These are phyloP conservation scores for Cladosporium sp. DNA, from an alignment of 2,329 filamentous ascomycete species.

Conservation along the genomic window DNA sequence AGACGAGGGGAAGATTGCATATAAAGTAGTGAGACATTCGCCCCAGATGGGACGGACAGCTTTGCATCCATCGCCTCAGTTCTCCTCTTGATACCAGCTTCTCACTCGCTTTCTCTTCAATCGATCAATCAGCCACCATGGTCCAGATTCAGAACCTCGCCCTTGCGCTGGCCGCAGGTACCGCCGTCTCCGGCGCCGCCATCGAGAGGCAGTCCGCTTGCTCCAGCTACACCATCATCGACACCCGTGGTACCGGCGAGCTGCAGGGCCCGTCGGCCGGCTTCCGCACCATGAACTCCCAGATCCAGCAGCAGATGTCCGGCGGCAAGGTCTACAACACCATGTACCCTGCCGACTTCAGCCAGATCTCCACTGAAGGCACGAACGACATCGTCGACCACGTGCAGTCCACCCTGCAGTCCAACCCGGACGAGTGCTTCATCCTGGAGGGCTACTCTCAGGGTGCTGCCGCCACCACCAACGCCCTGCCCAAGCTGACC, in stretches of 20 bases:
- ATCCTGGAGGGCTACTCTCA: constrained; percentile 35
- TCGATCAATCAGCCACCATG: neutral
- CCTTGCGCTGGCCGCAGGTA: neutral
- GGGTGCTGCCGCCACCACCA: constrained; percentile 32
- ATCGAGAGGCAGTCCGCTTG: neutral
- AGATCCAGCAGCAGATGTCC: constrained; percentile 22
- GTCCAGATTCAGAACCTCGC: constrained; percentile 1
- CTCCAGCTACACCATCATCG: constrained; percentile 18
- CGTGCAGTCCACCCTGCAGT: constrained; percentile 22
- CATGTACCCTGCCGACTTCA: constrained; percentile 27
- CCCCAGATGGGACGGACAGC: too few relatives aligned
- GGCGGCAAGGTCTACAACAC: constrained; percentile 33
- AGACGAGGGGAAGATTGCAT: too few relatives aligned
- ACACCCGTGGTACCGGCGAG: constrained; percentile 24
- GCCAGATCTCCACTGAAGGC: constrained; percentile 25
- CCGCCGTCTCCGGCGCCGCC: neutral
- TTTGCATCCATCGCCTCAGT: too few relatives aligned
- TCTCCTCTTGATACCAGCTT: too few relatives aligned
- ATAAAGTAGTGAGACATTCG: too few relatives aligned
- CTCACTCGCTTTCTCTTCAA: neutral
- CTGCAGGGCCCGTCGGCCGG: constrained; percentile 21
- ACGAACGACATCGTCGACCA: constrained; percentile 31
- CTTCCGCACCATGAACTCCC: constrained; percentile 31
- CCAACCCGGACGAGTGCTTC: constrained; percentile 29
- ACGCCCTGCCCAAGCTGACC: constrained; percentile 29